phyloP scores from a whole-genome alignment of 371 early-diverging fungal genomes.

The Coemansia sp. region DNA sequence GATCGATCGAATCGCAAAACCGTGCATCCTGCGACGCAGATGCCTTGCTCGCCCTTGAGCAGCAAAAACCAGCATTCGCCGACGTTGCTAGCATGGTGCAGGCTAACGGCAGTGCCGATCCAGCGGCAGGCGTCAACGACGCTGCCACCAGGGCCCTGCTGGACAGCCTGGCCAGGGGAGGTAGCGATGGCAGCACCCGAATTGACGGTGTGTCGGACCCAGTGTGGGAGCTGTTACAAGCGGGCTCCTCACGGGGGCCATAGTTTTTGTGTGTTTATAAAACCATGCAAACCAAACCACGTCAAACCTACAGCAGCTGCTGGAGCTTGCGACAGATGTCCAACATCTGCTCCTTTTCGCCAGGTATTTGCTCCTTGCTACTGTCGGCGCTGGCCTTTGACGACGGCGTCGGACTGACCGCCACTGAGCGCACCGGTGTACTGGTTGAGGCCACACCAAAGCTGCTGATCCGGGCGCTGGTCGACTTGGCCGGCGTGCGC shows the following conservation, averaged over 20 bases:
- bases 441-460: slow-evolving; percentile 45
- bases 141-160: slow-evolving; percentile 11
- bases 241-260: background rate
- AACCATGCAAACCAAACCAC: background rate
- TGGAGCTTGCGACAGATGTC: slow-evolving; percentile 47
- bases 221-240: slow-evolving; percentile 23
- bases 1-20: slow-evolving; percentile 18
- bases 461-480: slow-evolving; percentile 42
- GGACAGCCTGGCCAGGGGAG: slow-evolving; percentile 1
- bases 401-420: slow-evolving; percentile 31
- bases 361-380: slow-evolving; percentile 16
- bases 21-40: background rate
- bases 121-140: background rate
- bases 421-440: slow-evolving; percentile 37
- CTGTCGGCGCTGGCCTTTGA: slow-evolving; percentile 17
- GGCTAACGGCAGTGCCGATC: background rate
- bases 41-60: background rate
- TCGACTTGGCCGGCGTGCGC: slow-evolving; percentile 31
- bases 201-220: background rate
- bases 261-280: background rate
- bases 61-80: background rate
- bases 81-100: slow-evolving; percentile 4
- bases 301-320: slow-evolving; percentile 17
- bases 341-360: slow-evolving; percentile 38
- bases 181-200: background rate